Base-by-base conservation (phyloP, 202 grass and related monocot species). In the Setaria viridis region DNA sequence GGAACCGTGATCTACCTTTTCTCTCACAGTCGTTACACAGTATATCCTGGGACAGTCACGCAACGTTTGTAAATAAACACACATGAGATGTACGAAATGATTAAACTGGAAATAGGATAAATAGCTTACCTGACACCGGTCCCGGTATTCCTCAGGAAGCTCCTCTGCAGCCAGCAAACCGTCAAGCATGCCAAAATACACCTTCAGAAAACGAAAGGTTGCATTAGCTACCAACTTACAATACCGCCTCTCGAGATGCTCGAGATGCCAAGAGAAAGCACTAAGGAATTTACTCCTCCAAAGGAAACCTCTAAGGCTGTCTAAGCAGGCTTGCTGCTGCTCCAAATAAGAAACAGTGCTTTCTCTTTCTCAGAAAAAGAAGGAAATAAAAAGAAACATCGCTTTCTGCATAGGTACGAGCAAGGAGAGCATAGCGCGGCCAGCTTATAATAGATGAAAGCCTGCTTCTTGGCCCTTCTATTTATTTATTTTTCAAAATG, bases 161-260 rank as follows among this genome's bases (percentile, higher is more conserved):
- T 85, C 80, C 64, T 99, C 97, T 33, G 97, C 84, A 49, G 92
- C 85, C 67, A 99, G 85, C 76, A 99, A 89, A 45, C 87, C 93
- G 55, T 99, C 97, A 81, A 99, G 93, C 97, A 99, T 99, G 53
- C 97, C 97, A 76, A 99, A 99, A 82, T 99, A 99, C 41, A 99
- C 97, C 97, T 99, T 32, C 65, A 77, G 50, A 76, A 76, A 77
- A 62, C n/a, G 15, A 80, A 50, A 81, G 0, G 4, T 73, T 50
- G 20, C 8, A 87, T 82, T 70, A 87, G 43, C 10, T 70, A 45
- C 35, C 32, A 62, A 32, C 54, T 7, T 76, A 59, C 30, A 25
- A 25, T 25, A 25, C 25, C 25, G 39, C 39, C 39, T 41, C 5
- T 41, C 5, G 39, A 41, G 39, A 41, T 41, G 39, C 39, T 41